phyloP scores from a whole-genome alignment of 441 rosid species.

The Biscutella laevigata region DNA sequence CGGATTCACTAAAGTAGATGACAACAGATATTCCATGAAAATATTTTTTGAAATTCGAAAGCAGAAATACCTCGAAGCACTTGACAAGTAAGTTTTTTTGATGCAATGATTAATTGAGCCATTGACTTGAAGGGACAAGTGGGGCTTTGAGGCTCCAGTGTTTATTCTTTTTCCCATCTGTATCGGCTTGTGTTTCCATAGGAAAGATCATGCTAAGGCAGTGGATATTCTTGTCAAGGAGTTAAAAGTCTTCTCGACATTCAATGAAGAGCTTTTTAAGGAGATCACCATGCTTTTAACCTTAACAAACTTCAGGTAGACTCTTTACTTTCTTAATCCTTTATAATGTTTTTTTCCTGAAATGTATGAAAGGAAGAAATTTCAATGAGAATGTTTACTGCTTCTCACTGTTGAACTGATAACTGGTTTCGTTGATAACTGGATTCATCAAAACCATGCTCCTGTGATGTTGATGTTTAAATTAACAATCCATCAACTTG shows the following conservation, averaged over 20 bases:
- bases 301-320: slow-evolving; percentile 42
- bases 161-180: neutral
- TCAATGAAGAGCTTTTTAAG: slow-evolving; percentile 54
- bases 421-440: neutral
- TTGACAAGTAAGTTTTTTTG: slow-evolving; percentile 76
- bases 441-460: neutral
- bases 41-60: slow-evolving; percentile 80
- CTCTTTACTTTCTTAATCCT: neutral
- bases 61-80: slow-evolving; percentile 85
- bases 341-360: neutral
- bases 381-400: neutral
- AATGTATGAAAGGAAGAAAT: neutral
- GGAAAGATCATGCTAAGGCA: slow-evolving; percentile 62
- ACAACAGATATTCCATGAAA: slow-evolving; percentile 78
- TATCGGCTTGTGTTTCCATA: neutral
- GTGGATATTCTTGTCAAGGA: slow-evolving; percentile 61
- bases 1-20: slow-evolving; percentile 82
- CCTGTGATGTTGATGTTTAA: neutral
- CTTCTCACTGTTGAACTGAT: slow-evolving; percentile 1
- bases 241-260: slow-evolving; percentile 50
- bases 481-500: neutral
- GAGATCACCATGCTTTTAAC: slow-evolving; percentile 57
- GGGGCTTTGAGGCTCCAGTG: neutral
- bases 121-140: slow-evolving; percentile 30
- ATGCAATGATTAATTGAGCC: too few species aligned